Evolutionary conservation across 257 asterid genomes (phyloP).

Genomic region (Thymus mandschuricus): DNA sequence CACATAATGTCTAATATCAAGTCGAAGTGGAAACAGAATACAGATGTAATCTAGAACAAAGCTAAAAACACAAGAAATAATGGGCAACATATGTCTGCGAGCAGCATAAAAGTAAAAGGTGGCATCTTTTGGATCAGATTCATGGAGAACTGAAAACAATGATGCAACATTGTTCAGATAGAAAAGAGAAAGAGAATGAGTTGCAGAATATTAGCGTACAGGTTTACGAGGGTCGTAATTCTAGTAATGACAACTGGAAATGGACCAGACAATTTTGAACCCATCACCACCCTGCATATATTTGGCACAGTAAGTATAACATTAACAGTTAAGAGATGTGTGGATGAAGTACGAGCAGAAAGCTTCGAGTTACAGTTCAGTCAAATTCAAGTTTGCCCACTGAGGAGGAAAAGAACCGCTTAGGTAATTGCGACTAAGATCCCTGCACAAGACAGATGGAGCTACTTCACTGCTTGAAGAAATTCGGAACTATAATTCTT

Average conservation of each 20-base stretch:
- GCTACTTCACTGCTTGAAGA: slow-evolving; percentile 1
- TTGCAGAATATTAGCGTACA: slow-evolving; percentile 49
- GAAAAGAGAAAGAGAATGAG: background rate
- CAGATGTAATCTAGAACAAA: background rate
- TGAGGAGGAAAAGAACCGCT: slow-evolving; percentile 74
- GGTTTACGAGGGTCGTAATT: slow-evolving; percentile 68
- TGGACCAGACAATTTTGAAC: slow-evolving; percentile 84
- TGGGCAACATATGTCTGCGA: background rate
- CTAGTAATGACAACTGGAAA: slow-evolving; percentile 67
- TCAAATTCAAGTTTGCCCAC: slow-evolving; percentile 71
- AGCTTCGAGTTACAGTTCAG: slow-evolving; percentile 56
- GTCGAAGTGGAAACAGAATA: background rate
- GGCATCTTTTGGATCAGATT: background rate
- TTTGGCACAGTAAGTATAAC: slow-evolving; percentile 9
- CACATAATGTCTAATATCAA: slow-evolving; percentile 26
- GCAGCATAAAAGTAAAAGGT: background rate
- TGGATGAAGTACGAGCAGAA: slow-evolving; percentile 7
- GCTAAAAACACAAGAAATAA: background rate
- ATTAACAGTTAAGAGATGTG: slow-evolving; percentile 1
- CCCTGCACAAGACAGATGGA: slow-evolving; percentile 54
- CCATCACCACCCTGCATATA: slow-evolving; percentile 81
- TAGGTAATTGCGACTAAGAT: slow-evolving; percentile 81
- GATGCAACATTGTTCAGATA: background rate
- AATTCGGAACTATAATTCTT: background rate
- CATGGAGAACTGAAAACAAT: background rate